Percentiles rank a stretch among this genome's conserved stretches.
Conservation (phyloP, 768 basidiomycete genomes). For the Paxillus rubicundulus region DNA sequence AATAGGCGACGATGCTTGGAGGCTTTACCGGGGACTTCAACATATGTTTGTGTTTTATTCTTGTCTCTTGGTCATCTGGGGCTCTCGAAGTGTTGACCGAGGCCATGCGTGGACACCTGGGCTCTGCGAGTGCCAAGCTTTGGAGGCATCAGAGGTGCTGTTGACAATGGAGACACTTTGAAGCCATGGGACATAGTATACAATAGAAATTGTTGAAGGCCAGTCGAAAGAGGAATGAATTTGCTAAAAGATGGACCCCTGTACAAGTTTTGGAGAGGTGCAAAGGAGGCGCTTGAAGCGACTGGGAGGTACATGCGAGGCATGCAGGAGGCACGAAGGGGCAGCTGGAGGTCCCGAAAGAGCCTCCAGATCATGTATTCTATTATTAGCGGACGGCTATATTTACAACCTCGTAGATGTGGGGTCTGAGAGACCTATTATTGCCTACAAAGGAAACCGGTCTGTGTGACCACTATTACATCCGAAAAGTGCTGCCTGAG, state of each 20-base stretch:
- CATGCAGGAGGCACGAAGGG: neutral
- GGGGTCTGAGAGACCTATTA: neutral
- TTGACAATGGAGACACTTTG: no score
- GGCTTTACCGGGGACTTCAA: neutral
- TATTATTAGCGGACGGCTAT: no score
- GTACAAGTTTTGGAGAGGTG: no score
- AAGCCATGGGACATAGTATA: no score
- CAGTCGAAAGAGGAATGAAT: neutral
- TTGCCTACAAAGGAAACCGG: neutral
- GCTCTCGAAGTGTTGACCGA: constrained; percentile 3
- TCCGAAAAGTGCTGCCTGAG: no score
- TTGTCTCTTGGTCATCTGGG: neutral
- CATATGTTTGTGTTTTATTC: neutral
- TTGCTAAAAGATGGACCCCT: no score
- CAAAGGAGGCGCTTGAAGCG: no score
- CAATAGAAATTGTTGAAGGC: neutral
- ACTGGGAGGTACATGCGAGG: no score
- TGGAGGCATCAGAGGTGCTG: neutral
- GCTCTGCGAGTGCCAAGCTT: neutral
- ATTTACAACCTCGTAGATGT: no score
- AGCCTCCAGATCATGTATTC: no score
- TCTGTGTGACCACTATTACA: neutral
- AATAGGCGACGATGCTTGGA: neutral
- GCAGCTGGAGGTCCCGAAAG: neutral
- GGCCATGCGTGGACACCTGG: neutral